A percentile compares a stretch with the other conserved stretches of the same genome.
Conservation (phyloP, 1,284 basidiomycete genomes). For the Gymnopus androsaceus region DNA sequence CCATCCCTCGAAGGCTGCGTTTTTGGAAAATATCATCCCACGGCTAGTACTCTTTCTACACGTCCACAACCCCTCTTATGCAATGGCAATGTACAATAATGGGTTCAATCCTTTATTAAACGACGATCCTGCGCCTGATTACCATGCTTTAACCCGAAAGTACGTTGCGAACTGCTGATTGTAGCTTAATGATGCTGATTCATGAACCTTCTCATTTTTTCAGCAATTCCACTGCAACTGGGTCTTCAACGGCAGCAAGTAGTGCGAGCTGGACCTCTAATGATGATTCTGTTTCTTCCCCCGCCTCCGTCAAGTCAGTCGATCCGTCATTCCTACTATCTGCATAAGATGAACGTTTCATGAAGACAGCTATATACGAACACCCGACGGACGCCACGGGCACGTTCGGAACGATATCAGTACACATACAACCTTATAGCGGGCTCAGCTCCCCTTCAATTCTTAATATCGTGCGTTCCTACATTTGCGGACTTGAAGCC, state of each 20-base stretch:
- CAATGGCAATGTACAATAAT: slow-evolving; percentile 1
- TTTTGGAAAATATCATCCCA: no score
- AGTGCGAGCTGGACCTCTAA: not conserved
- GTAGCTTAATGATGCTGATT: not conserved
- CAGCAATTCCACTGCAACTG: slow-evolving; percentile 7
- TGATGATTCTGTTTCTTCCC: not conserved
- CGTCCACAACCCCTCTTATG: not conserved
- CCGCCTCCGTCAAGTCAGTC: slow-evolving; percentile 3
- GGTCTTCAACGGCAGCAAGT: slow-evolving; percentile 1
- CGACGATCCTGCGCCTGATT: slow-evolving; percentile 44
- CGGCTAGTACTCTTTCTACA: no score
- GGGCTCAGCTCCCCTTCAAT: slow-evolving; percentile 41
- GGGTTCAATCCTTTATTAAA: not conserved
- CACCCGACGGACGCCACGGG: slow-evolving; percentile 19
- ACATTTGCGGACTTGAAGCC: not conserved
- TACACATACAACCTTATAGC: slow-evolving; percentile 48
- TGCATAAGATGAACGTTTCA: not conserved
- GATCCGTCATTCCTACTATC: not conserved
- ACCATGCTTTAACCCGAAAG: slow-evolving; percentile 44
- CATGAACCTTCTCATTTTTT: no score
- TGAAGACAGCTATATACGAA: slow-evolving; percentile 13
- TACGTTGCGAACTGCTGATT: slow-evolving; percentile 19
- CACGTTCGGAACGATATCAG: slow-evolving; percentile 41
- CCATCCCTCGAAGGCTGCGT: not conserved
- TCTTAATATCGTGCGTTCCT: slow-evolving; percentile 45